Evolutionary conservation across 2,329 filamentous ascomycete genomes (phyloP).

Genomic region (Aspergillus chevalieri): DNA sequence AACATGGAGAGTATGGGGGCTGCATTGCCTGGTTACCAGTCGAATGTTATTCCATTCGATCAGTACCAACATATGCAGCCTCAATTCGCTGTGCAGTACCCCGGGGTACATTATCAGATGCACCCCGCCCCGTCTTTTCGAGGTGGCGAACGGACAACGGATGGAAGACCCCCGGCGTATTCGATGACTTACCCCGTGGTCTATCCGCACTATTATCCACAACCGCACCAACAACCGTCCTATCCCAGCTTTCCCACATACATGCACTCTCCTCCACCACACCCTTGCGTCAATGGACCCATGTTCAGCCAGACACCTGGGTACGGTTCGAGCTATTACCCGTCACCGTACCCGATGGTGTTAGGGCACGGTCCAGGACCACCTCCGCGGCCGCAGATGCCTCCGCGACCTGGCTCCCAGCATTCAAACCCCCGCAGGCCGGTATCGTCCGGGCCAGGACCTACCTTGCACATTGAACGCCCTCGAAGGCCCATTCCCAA

Average conservation of each 20-base stretch:
- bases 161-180: slow-evolving; percentile 13
- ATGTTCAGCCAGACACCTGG: slow-evolving; percentile 11
- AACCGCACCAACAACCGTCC: slow-evolving; percentile 17
- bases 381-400: not conserved
- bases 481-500: slow-evolving; percentile 2
- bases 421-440: slow-evolving; percentile 3
- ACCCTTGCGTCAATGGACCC: slow-evolving; percentile 9
- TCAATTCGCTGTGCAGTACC: slow-evolving; percentile 19
- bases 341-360: slow-evolving; percentile 17
- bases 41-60: slow-evolving; percentile 10
- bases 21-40: slow-evolving; percentile 20
- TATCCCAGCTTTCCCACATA: slow-evolving; percentile 14
- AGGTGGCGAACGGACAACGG: slow-evolving; percentile 8
- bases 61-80: slow-evolving; percentile 23
- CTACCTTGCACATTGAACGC: slow-evolving; percentile 6
- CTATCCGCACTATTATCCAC: slow-evolving; percentile 24
- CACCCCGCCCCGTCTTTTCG: slow-evolving; percentile 21
- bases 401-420: not conserved
- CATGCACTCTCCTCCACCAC: slow-evolving; percentile 11
- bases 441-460: not conserved
- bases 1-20: slow-evolving; percentile 27
- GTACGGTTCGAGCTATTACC: slow-evolving; percentile 22
- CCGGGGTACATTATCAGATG: slow-evolving; percentile 26
- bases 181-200: slow-evolving; percentile 19
- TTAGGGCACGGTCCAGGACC: slow-evolving; percentile 11